Percentiles rank a stretch among this genome's conserved stretches.
These are phyloP conservation scores for Sanguinoderma infundibulare DNA, from an alignment of 1,284 basidiomycete genomes.

Conservation along the genomic window DNA sequence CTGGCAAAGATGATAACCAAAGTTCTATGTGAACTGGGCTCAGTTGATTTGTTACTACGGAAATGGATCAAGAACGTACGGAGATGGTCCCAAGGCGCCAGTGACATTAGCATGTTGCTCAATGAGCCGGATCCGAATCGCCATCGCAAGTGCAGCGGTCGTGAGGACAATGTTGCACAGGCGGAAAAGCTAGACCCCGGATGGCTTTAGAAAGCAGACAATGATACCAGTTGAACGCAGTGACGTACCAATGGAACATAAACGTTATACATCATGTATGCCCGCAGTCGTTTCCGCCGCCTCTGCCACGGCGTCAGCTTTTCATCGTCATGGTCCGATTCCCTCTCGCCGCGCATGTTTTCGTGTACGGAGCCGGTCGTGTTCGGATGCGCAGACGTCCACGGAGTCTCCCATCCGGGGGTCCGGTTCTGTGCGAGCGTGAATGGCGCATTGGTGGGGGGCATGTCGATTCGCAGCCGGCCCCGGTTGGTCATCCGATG, in stretches of 20 bases:
- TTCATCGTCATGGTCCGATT: constrained; percentile 41
- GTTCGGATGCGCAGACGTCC: constrained; percentile 52
- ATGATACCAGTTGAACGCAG: constrained; percentile 1
- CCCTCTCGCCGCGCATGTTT: constrained; percentile 26
- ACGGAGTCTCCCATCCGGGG: constrained; percentile 72
- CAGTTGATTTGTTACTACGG: neutral
- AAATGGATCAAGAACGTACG: constrained; percentile 50
- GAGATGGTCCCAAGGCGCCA: constrained; percentile 82
- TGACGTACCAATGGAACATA: constrained; percentile 76
- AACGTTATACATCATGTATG: constrained; percentile 70
- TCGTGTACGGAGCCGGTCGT: constrained; percentile 5
- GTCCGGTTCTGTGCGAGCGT: constrained; percentile 59
- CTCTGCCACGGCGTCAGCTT: constrained; percentile 44
- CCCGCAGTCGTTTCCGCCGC: constrained; percentile 58
- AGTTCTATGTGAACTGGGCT: constrained; percentile 52
- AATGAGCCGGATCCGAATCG: constrained; percentile 70
- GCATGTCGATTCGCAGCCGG: constrained; percentile 43
- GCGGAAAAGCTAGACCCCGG: constrained; percentile 70
- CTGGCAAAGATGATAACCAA: constrained; percentile 89
- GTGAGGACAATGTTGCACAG: constrained; percentile 86
- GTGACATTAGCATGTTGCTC: constrained; percentile 57
- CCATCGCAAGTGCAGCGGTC: constrained; percentile 78
- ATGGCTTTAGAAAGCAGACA: constrained; percentile 26
- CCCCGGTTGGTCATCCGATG: constrained; percentile 20
- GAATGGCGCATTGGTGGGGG: constrained; percentile 47